Percentiles rank a stretch among this genome's conserved stretches.
These are phyloP conservation scores for Cubamyces sp. DNA, from an alignment of 768 basidiomycete genomes.

Conservation along the genomic window DNA sequence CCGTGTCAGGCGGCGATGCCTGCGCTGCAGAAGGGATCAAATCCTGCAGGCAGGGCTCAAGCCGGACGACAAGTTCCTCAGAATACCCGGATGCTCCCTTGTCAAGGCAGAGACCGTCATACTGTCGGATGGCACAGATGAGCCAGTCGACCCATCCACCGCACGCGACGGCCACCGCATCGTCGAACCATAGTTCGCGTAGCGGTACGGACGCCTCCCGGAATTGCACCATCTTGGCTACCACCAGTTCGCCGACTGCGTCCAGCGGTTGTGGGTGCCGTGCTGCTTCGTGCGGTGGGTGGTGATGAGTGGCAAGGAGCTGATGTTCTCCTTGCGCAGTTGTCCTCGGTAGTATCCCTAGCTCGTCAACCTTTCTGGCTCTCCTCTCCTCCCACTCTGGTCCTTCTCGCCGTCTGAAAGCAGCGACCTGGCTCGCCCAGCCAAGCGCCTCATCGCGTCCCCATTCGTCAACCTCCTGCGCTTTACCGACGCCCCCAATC, in stretches of 20 bases:
- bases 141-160: constrained; percentile 67
- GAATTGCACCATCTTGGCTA: constrained; percentile 57
- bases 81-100: constrained; percentile 21
- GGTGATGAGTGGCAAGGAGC: constrained; percentile 51
- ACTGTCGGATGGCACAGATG: constrained; percentile 48
- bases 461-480: constrained; percentile 68
- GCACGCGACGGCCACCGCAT: constrained; percentile 51
- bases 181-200: constrained; percentile 49
- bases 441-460: constrained; percentile 67
- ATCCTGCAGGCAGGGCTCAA: constrained; percentile 31
- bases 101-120: constrained; percentile 31
- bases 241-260: constrained; percentile 54
- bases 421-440: constrained; percentile 69
- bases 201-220: constrained; percentile 51
- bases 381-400: constrained; percentile 32
- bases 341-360: constrained; percentile 20
- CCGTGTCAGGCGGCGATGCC: constrained; percentile 14
- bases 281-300: constrained; percentile 54
- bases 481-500: constrained; percentile 58
- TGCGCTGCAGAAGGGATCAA: constrained; percentile 16
- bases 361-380: constrained; percentile 36
- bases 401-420: constrained; percentile 56
- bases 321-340: constrained; percentile 42
- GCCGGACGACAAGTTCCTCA: constrained; percentile 37
- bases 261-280: constrained; percentile 44